Conservation (phyloP, 2,329 filamentous ascomycete genomes). For the Diplocarpon mali region DNA sequence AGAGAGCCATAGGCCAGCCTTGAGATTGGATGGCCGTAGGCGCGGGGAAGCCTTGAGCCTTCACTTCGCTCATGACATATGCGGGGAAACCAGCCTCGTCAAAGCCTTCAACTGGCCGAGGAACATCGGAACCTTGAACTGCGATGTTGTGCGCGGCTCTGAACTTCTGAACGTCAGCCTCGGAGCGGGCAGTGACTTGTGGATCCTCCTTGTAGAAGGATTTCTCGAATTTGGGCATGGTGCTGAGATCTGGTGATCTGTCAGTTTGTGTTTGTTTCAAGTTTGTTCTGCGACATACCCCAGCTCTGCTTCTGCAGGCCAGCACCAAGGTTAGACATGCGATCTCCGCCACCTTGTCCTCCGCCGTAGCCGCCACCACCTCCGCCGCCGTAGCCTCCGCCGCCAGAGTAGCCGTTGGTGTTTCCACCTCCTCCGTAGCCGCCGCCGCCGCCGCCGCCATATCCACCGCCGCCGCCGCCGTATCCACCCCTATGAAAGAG, state of each 20-base stretch:
- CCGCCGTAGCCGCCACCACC: conserved; percentile 34
- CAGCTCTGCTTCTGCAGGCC: conserved; percentile 80
- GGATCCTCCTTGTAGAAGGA: conserved; percentile 97
- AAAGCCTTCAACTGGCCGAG: conserved; percentile 91
- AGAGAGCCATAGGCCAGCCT: conserved; percentile 98
- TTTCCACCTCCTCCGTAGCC: conserved; percentile 26
- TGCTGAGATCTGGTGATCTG: conserved; percentile 49
- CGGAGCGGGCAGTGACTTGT: conserved; percentile 61
- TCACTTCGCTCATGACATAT: conserved; percentile 98
- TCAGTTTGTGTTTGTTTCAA: conserved; percentile 7
- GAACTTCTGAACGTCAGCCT: conserved; percentile 78
- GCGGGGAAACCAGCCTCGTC: conserved; percentile 94
- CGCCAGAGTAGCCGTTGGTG: conserved; percentile 25
- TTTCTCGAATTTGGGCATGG: conserved; percentile 95
- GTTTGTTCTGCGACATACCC: conserved; percentile 45
- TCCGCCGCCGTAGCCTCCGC: conserved; percentile 30
- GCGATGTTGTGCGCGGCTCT: conserved; percentile 77
- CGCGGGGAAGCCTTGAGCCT: conserved; percentile 88
- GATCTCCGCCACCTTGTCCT: conserved; percentile 75
- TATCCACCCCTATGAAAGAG: conserved; percentile 33
- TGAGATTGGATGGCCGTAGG: conserved; percentile 97
- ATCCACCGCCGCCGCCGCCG: conserved; percentile 38
- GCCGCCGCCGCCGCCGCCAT: conserved; percentile 38
- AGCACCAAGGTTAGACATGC: conserved; percentile 85
- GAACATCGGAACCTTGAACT: conserved; percentile 67